Percentiles rank a stretch among this genome's conserved stretches.
phyloP scores from a whole-genome alignment of 345 rosid genomes.

The Aquilaria malaccensis region DNA sequence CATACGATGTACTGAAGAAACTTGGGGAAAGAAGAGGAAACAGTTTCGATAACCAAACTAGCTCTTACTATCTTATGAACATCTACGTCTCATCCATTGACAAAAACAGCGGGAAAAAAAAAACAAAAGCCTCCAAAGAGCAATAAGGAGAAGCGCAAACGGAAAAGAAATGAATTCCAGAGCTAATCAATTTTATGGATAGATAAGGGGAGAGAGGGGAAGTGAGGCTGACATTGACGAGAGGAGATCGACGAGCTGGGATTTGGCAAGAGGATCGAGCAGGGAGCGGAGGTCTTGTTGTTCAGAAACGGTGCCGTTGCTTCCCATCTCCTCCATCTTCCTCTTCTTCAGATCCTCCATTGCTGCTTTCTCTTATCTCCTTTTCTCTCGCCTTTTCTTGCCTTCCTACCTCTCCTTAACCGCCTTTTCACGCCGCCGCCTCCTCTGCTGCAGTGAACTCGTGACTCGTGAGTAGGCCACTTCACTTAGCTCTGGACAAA shows the following conservation, averaged over 20 bases:
- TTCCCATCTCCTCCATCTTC: constrained; percentile 42
- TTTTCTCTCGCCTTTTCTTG: not conserved
- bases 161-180: not conserved
- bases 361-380: not conserved
- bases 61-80: too few relatives aligned
- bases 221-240: constrained; percentile 36
- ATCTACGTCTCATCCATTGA: too few relatives aligned
- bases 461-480: too few relatives aligned
- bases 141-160: not conserved
- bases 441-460: too few relatives aligned
- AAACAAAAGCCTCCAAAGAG: not conserved
- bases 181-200: not conserved
- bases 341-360: constrained; percentile 56
- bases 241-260: constrained; percentile 69
- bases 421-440: too few relatives aligned
- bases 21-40: too few relatives aligned
- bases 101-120: too few relatives aligned
- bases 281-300: constrained; percentile 46
- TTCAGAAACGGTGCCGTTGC: constrained; percentile 19
- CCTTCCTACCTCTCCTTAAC: too few relatives aligned
- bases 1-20: too few relatives aligned
- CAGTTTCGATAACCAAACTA: too few relatives aligned
- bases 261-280: constrained; percentile 54
- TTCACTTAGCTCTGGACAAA: too few relatives aligned
- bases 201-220: not conserved